Evolutionary conservation across 176 grass and related monocot genomes (phyloP), one percentile per base, ranked within the genome.

Genomic region (Rhynchospora pubera): DNA sequence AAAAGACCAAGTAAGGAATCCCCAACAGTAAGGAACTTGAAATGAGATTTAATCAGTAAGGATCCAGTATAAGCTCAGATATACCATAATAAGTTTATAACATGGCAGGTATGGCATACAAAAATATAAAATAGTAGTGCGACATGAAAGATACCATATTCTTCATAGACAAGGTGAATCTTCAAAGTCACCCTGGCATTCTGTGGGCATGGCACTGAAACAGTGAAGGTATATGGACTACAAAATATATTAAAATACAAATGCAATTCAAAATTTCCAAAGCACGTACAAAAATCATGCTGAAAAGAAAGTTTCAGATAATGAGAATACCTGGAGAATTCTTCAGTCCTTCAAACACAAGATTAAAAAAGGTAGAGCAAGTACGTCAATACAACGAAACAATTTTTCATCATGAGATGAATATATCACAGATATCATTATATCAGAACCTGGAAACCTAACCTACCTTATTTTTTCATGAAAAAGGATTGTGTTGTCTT

Each of bases 381-480:
- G 5, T 14, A 56, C 32, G 7, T 50, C 58, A 78, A 86, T 39
- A 79, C 62, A 22, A 84, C 84, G 26, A 82, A 77, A 57, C 21
- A 61, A 15, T 16, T 80, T n/a, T 52, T 67, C 50, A 88, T 88
- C 72, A 9, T 58, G 51, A 15, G 12, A 78, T 65, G 68, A 79
- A 66, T 30, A 39, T 64, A 55, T 78, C 42, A 14, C 56, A 73
- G 11, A 76, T 21, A 51, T 59, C 15, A 82, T 85, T 28, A 86
- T 71, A 13, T 77, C 50, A 56, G 61, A 81, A 80, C 23, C 46
- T 58, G 75, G 26, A 34, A 24, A 84, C 4, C 73, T 68, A 94
- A 86, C 4, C 73, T 68, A 98, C 95, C 88, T 98, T 85, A 94
- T 89, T 88, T 93, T 98, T 79, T 98, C 87, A 85, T 98, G 87